A percentile compares a stretch with the other conserved stretches of the same genome.
phyloP scores from a whole-genome alignment of 2,329 filamentous ascomycete species.

The Beauveria rudraprayagi region DNA sequence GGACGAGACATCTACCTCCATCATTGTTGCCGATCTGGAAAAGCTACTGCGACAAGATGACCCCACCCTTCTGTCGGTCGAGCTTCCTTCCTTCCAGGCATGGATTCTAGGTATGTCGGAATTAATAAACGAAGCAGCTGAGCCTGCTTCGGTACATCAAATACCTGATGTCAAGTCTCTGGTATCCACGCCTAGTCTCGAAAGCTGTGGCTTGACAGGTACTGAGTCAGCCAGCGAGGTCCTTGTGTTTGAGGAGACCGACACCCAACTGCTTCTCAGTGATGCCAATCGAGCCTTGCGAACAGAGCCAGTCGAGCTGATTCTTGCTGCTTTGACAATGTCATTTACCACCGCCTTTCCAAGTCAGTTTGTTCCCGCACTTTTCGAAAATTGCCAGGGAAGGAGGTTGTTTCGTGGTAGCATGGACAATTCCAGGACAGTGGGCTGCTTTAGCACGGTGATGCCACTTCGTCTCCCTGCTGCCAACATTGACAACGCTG shows the following conservation, averaged over 20 bases:
- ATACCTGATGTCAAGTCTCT: background rate
- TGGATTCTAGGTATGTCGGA: background rate
- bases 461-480: background rate
- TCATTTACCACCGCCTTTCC: background rate
- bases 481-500: background rate
- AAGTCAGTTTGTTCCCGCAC: background rate
- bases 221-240: background rate
- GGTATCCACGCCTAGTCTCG: background rate
- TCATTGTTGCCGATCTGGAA: background rate
- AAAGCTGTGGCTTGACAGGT: background rate
- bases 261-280: background rate
- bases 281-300: background rate
- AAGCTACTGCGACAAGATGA: background rate
- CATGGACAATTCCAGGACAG: background rate
- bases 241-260: background rate
- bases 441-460: background rate
- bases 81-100: background rate
- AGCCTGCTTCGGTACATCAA: background rate
- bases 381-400: background rate
- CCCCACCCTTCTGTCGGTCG: background rate
- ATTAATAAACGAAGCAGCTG: background rate
- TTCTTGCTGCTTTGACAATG: background rate
- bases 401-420: background rate
- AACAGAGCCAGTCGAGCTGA: background rate
- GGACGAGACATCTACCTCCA: background rate